Evolutionary conservation across 306 rosid species (phyloP).

Genomic region (Citrullus amarus): DNA sequence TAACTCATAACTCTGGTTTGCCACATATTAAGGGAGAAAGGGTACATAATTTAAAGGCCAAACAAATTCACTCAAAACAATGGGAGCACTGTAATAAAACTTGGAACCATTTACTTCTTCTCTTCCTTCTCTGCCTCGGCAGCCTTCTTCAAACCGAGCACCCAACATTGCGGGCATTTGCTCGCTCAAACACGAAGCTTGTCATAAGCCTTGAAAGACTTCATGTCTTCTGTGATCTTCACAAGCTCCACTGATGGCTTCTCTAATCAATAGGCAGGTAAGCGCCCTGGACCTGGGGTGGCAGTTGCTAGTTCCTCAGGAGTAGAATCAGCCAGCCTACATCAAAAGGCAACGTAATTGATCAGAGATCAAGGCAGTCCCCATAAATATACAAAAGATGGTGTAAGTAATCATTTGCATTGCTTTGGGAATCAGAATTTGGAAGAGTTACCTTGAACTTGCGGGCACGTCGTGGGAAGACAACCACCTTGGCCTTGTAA

Average conservation of each 20-base stretch:
- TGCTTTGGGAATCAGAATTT: too few species aligned
- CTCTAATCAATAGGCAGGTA: slow-evolving; percentile 31
- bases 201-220: slow-evolving; percentile 39
- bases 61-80: background rate
- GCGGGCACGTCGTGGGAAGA: slow-evolving; percentile 48
- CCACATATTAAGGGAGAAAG: background rate
- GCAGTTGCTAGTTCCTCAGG: slow-evolving; percentile 47
- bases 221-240: slow-evolving; percentile 37
- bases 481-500: slow-evolving; percentile 45
- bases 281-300: slow-evolving; percentile 47
- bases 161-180: slow-evolving; percentile 35
- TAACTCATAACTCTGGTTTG: slow-evolving; percentile 6
- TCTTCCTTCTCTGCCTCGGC: slow-evolving; percentile 64
- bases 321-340: slow-evolving; percentile 51
- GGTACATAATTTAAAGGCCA: background rate
- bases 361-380: background rate
- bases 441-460: slow-evolving; percentile 29
- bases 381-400: background rate
- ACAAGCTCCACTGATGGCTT: slow-evolving; percentile 41
- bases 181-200: slow-evolving; percentile 37
- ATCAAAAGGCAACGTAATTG: background rate
- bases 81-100: background rate
- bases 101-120: slow-evolving; percentile 22
- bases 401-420: background rate
- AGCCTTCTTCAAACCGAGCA: slow-evolving; percentile 38